A percentile compares a stretch with the other conserved stretches of the same genome.
Evolutionary conservation across 75 land plant species (phyloP).

Genomic region (Ceratopteris richardii): DNA sequence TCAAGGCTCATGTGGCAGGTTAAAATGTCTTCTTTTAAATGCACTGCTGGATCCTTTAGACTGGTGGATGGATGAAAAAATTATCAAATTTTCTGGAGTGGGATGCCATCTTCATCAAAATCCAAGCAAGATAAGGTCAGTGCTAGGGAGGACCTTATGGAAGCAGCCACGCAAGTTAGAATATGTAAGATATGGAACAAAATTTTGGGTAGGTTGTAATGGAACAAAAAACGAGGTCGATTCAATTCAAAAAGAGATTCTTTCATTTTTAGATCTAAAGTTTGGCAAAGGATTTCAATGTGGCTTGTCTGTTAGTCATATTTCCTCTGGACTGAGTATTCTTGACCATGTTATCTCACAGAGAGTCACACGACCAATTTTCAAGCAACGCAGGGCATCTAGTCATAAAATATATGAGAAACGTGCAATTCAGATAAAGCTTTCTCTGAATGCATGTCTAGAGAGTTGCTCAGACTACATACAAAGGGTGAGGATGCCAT

Average conservation of each 20-base stretch:
- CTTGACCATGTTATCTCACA: slow-evolving; percentile 67
- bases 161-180: slow-evolving; percentile 44
- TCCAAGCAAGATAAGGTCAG: too few relatives aligned
- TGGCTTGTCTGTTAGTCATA: slow-evolving; percentile 46
- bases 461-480: slow-evolving; percentile 44
- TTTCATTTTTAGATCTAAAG: slow-evolving; percentile 43
- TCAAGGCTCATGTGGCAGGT: slow-evolving; percentile 51
- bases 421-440: slow-evolving; percentile 52
- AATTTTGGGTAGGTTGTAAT: slow-evolving; percentile 57
- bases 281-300: slow-evolving; percentile 42
- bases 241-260: slow-evolving; percentile 27
- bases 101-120: too few relatives aligned
- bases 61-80: slow-evolving; percentile 51
- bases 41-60: slow-evolving; percentile 55
- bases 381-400: slow-evolving; percentile 7
- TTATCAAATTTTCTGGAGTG: slow-evolving; percentile 35
- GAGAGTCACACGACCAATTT: slow-evolving; percentile 29
- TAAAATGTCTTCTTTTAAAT: slow-evolving; percentile 60
- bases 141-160: slow-evolving; percentile 34
- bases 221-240: slow-evolving; percentile 56
- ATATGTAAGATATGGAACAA: slow-evolving; percentile 52
- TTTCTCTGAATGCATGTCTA: slow-evolving; percentile 56
- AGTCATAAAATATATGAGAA: slow-evolving; percentile 52
- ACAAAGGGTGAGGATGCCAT: slow-evolving; percentile 46
- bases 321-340: slow-evolving; percentile 49